phyloP scores from a whole-genome alignment of 495 filamentous ascomycete genomes.

The Tricharina praecox region DNA sequence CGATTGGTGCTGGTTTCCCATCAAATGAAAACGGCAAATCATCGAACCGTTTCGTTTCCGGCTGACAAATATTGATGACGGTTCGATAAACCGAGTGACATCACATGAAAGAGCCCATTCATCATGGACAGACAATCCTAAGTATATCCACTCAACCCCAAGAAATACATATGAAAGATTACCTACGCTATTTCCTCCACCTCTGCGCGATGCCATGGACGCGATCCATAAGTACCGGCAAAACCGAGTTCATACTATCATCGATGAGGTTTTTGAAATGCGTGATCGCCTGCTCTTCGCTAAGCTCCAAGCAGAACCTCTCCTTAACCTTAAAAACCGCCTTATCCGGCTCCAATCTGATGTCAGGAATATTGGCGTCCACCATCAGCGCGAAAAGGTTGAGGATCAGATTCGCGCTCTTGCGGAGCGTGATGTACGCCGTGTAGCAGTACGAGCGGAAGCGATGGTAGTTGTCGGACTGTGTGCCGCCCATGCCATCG shows the following conservation, averaged over 20 bases:
- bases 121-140: no score
- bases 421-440: constrained; percentile 78
- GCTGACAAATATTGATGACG: no score
- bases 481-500: constrained; percentile 84
- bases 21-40: no score
- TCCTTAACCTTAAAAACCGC: constrained; percentile 89
- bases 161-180: not conserved
- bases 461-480: constrained; percentile 58
- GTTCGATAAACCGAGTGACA: no score
- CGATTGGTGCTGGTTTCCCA: no score
- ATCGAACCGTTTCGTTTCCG: no score
- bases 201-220: constrained; percentile 87
- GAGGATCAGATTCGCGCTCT: constrained; percentile 77
- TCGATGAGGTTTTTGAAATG: constrained; percentile 76
- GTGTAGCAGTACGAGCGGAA: constrained; percentile 96
- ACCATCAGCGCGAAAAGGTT: constrained; percentile 96
- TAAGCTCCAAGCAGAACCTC: constrained; percentile 78
- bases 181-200: constrained; percentile 46
- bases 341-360: constrained; percentile 79
- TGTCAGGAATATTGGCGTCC: constrained; percentile 90
- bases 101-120: no score
- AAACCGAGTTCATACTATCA: constrained; percentile 70
- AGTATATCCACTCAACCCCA: no score
- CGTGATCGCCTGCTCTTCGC: constrained; percentile 80
- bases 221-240: constrained; percentile 85